Base-by-base conservation (phyloP, 2,329 filamentous ascomycete genomes). In the Ceratocystis lukuohia region DNA sequence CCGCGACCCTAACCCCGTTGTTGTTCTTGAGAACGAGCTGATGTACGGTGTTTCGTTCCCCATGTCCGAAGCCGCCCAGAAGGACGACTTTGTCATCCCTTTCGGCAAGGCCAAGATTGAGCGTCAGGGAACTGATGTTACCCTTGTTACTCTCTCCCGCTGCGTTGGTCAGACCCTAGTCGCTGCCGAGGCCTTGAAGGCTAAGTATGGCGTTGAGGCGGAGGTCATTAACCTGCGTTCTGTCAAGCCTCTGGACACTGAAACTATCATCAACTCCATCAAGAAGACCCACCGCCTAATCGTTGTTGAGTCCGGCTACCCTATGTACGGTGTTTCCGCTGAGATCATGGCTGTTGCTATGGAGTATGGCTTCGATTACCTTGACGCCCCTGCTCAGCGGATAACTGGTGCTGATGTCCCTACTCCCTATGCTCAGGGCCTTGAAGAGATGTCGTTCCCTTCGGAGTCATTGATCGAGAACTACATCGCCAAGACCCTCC, bases 91-190 rank as follows among this genome's bases (percentile, higher is more conserved):
- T 73, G 93, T 99, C 72, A 79, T 99, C 72, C 94, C 94, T 71
- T 91, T 99, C 76, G 94, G 94, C 77, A 99, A 99, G 83, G 94
- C 94, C 78, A 99, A 99, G 86, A 89, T 99, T 74, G 94, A 99
- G 83, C 92, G 94, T 73, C 81, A 86, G 69, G 94, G 94, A 77
- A 96, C 93, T 80, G 94, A 99, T 76, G 80, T 99, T 71, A 99
- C 94, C 74, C 90, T 99, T 70, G 93, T 99, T 70, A 88, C 92
- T 63, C 84, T 96, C 69, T 97, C 94, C 71, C 91, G 94, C 76
- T 96, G 90, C 76, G 94, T 99, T 70, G 94, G 94, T 70, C 93
- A 96, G 79, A 88, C 89, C 70, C 83, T 99, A 68, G 80, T 86
- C 63, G 94, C 93, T 66, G 94, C 94, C 71, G 90, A 96, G 78